Evolutionary conservation across 2,329 filamentous ascomycete species (phyloP).

Genomic region (Trichoderma sp.): DNA sequence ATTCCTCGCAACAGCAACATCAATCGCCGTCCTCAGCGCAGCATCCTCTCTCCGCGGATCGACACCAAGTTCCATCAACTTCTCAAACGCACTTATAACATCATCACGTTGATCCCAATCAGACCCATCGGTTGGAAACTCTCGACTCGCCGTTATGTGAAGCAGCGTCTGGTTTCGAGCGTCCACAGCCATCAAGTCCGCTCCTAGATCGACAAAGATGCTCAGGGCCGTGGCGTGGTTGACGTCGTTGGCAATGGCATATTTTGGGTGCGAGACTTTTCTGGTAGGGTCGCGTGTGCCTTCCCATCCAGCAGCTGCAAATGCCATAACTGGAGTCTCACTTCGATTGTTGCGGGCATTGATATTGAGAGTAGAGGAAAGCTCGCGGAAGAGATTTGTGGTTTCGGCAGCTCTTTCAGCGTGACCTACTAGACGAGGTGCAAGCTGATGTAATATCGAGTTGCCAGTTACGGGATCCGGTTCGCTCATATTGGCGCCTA

Average conservation of each 20-base stretch:
- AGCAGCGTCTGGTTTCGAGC: neutral
- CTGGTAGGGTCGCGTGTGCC: neutral
- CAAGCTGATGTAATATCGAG: neutral
- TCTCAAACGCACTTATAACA: neutral
- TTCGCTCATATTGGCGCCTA: neutral
- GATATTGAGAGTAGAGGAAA: neutral
- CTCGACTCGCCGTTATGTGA: neutral
- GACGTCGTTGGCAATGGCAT: neutral
- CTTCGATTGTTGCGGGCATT: neutral
- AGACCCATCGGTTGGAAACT: neutral
- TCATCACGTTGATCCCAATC: neutral
- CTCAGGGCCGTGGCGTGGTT: neutral
- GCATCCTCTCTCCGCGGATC: constrained; percentile 2
- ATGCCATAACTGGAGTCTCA: neutral
- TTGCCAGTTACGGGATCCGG: neutral
- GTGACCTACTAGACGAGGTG: neutral
- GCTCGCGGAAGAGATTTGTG: neutral
- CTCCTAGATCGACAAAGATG: neutral
- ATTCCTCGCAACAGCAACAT: constrained; percentile 6
- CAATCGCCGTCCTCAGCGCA: constrained; percentile 7
- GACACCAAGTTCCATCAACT: neutral
- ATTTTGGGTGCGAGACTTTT: neutral
- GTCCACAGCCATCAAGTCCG: neutral
- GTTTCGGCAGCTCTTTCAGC: neutral
- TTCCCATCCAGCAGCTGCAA: neutral